Base-by-base conservation (phyloP, 2,329 filamentous ascomycete species). In the Apiospora phragmitis region DNA sequence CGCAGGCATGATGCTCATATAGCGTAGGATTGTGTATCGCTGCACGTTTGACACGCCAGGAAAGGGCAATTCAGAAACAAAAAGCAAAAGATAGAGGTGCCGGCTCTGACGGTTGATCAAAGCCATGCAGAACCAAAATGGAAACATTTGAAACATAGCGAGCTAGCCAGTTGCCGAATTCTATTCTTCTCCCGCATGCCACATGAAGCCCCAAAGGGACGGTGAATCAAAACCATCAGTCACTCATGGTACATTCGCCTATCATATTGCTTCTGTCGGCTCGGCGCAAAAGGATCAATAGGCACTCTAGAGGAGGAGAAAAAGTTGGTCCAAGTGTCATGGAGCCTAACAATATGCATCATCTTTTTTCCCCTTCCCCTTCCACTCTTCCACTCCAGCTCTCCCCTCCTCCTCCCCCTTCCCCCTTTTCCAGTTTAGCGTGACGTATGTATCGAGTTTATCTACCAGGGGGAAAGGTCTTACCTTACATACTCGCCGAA, bases 81-180 rank as follows among this genome's bases (percentile, higher is more conserved):
- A 24, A 62, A 62, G 32, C 18, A 62, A 62, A 38, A 24, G 55
- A 32, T 62, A 62, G 21, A 24, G 32, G 38, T 62, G 9, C 32
- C 32, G 55, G 55, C 32, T 38, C 55, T n/a, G 55, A 38, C 32
- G 18, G 55, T 38, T 38, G 55, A 38, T 14, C 32, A 38, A 38
- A 38, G 14, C 21, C 32, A 62, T 62, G 55, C 55, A 62, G 29
- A 62, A 62, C 55, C 55, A 38, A 62, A 62, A 62, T 62, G 55
- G 55, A 62, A 62, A 62, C 55, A 62, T 62, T 62, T 62, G 55
- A 62, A 62, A 62, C 55, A 62, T 62, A 38, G 55, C 55, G 21
- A 62, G 32, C 55, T 38, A 62, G 55, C 55, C 55, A 38, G 32
- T 35, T 62, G 55, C 55, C 55, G 32, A 62, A 62, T 62, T 62